Conservation (phyloP, 2,329 filamentous ascomycete genomes). For the Penicillium glabrum region DNA sequence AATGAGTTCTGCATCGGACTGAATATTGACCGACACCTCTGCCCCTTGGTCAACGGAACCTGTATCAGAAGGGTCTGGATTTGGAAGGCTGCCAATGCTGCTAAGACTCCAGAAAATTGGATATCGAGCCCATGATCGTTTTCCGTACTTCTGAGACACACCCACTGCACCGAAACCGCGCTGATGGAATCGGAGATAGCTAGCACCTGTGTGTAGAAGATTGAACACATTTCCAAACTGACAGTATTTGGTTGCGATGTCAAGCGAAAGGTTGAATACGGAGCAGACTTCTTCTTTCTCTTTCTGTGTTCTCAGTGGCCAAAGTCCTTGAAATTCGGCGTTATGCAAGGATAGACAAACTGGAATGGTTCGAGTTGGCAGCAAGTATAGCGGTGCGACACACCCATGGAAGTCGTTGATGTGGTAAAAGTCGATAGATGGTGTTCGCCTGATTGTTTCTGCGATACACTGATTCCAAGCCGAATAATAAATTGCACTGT, state of each 20-base stretch:
- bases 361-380: slow-evolving; percentile 62
- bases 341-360: slow-evolving; percentile 66
- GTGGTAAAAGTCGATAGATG: slow-evolving; percentile 61
- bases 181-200: slow-evolving; percentile 66
- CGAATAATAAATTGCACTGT: slow-evolving; percentile 67
- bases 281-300: slow-evolving; percentile 64
- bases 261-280: slow-evolving; percentile 61
- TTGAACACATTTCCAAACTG: slow-evolving; percentile 71
- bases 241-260: slow-evolving; percentile 60
- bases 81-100: slow-evolving; percentile 63
- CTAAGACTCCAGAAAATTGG: slow-evolving; percentile 69
- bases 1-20: slow-evolving; percentile 56
- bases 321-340: slow-evolving; percentile 68
- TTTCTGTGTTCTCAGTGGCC: slow-evolving; percentile 63
- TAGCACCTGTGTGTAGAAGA: slow-evolving; percentile 64
- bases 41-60: slow-evolving; percentile 50
- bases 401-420: slow-evolving; percentile 67
- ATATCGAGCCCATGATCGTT: slow-evolving; percentile 66
- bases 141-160: slow-evolving; percentile 68
- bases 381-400: slow-evolving; percentile 63
- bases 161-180: slow-evolving; percentile 68
- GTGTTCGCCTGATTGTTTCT: slow-evolving; percentile 62
- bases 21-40: slow-evolving; percentile 54
- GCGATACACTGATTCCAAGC: slow-evolving; percentile 72
- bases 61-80: slow-evolving; percentile 65